phyloP scores from a whole-genome alignment of 768 basidiomycete genomes.

The Russula vinacea region DNA sequence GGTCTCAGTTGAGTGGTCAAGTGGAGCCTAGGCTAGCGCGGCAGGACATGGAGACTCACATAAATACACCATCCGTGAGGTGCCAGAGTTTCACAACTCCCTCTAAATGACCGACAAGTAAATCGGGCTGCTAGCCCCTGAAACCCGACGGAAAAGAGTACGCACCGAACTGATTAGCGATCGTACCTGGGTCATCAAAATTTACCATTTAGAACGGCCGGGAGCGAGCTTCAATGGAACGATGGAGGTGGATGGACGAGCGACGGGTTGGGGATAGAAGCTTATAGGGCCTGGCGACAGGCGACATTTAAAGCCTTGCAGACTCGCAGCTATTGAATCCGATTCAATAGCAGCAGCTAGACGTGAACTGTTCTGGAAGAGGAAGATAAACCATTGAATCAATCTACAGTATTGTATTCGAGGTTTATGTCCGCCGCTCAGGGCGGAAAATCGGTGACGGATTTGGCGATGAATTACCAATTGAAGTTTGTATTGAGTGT shows the following conservation, averaged over 20 bases:
- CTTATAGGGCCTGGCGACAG: too few species aligned
- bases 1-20: not conserved
- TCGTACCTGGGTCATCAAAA: not conserved
- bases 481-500: too few species aligned
- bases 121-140: not conserved
- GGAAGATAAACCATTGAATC: too few species aligned
- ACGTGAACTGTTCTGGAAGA: too few species aligned
- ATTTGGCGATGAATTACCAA: too few species aligned
- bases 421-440: too few species aligned
- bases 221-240: not conserved
- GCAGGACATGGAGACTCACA: not conserved
- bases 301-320: too few species aligned
- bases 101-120: not conserved
- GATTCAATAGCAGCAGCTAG: too few species aligned
- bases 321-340: too few species aligned
- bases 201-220: conserved; percentile 7
- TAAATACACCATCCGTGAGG: not conserved
- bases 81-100: conserved; percentile 8
- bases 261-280: not conserved
- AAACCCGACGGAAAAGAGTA: not conserved
- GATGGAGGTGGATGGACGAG: not conserved
- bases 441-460: too few species aligned
- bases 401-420: too few species aligned
- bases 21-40: not conserved
- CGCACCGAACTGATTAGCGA: not conserved